These are phyloP conservation scores for Phytophthora idaei DNA, from an alignment of 352 stramenopile genomes.

Conservation along the genomic window DNA sequence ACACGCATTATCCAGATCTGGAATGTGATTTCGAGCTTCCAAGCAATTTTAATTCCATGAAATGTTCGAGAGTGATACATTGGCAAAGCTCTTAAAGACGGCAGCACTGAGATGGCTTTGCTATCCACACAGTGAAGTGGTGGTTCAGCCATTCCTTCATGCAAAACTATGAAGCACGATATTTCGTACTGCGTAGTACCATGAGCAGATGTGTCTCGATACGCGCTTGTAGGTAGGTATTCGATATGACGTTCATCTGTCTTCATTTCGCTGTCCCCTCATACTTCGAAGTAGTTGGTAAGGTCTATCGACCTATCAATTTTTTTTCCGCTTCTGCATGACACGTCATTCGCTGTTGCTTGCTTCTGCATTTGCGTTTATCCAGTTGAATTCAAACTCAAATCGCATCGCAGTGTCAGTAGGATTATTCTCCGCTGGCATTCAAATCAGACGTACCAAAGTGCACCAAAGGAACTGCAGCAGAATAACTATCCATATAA, in stretches of 20 bases:
- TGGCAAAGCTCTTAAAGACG: too few species aligned
- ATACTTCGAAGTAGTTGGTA: too few species aligned
- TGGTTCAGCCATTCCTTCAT: too few species aligned
- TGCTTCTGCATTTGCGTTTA: background rate
- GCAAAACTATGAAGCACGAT: background rate
- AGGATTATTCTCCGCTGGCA: background rate
- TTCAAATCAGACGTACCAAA: conserved; percentile 22
- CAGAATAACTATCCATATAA: conserved; percentile 35
- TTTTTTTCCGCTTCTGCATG: too few species aligned
- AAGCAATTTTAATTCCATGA: too few species aligned
- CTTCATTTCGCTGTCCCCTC: background rate
- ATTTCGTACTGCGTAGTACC: background rate
- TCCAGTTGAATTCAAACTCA: background rate
- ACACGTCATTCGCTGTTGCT: too few species aligned
- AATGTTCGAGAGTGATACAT: too few species aligned
- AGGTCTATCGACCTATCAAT: too few species aligned
- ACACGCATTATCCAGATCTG: too few species aligned
- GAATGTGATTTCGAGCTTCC: too few species aligned
- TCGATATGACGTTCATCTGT: background rate
- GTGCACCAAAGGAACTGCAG: conserved; percentile 34
- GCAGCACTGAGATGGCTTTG: too few species aligned
- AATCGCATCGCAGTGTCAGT: background rate
- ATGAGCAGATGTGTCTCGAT: background rate
- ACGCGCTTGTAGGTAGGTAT: background rate
- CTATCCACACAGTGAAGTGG: too few species aligned